A percentile compares a stretch with the other conserved stretches of the same genome.
Evolutionary conservation across 768 basidiomycete species (phyloP).

Genomic region (Rhizopogon vinicolor): DNA sequence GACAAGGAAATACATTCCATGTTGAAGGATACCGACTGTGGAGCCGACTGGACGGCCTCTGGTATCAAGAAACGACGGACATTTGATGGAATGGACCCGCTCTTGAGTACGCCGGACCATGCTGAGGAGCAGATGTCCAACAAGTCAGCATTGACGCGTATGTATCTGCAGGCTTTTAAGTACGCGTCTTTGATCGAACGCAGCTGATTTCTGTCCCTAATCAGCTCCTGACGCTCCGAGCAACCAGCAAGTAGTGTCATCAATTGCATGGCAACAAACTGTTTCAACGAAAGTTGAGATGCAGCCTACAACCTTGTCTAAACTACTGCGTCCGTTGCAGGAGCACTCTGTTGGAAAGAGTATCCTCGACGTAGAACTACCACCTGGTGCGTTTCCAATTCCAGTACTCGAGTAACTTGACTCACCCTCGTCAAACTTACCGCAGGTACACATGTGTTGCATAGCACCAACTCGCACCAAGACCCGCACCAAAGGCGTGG

Average conservation of each 20-base stretch:
- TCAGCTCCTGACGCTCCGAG: neutral
- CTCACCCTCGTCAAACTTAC: neutral
- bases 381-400: neutral
- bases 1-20: constrained; percentile 21
- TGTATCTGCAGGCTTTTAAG: neutral
- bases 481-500: constrained; percentile 49
- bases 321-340: neutral
- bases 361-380: neutral
- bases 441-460: neutral
- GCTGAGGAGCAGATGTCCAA: constrained; percentile 1
- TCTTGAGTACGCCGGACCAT: constrained; percentile 2
- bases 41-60: constrained; percentile 15
- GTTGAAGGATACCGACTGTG: constrained; percentile 26
- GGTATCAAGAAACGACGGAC: constrained; percentile 24
- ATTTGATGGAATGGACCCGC: constrained; percentile 16
- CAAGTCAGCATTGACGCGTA: neutral
- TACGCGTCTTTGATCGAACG: neutral
- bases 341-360: neutral
- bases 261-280: neutral
- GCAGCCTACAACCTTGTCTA: too few species aligned
- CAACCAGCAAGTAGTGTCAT: neutral
- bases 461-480: neutral
- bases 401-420: neutral
- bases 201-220: neutral
- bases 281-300: neutral